Evolutionary conservation across 208 protist species (phyloP), one percentile per base, ranked within the genome.

Genomic region (Naegleria fowleri): DNA sequence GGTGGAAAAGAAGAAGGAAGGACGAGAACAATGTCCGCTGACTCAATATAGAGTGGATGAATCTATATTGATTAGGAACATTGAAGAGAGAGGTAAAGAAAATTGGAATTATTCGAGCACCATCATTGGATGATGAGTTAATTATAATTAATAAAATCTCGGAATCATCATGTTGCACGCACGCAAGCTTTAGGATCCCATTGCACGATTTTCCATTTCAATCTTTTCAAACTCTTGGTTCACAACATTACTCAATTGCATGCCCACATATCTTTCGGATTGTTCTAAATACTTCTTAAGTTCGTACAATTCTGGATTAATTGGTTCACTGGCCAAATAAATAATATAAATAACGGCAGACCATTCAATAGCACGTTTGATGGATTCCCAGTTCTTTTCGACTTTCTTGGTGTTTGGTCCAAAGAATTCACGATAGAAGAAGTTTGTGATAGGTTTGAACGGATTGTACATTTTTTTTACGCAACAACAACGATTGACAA

Each of bases 401-500:
- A 36, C 29, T 36, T 79, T 79, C 29, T 79, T 79, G 16, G 67
- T 79, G 29, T 79, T 79, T 29, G 67, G 29, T 36, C 67, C 29
- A 36, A 79, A 36, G 29, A 79, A 79, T 79, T 79, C 67, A 79
- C 67, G 67, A 7, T 36, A 7, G 25, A 79, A 25, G n/a, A 79
- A 79, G 29, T 79, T 36, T 36, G 9, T 36, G 67, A 79, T 36
- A 7, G 67, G 67, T 79, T 79, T 79, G 0, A 79, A 79, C 36
- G 67, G 67, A 36, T 79, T 79, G 29, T 13, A 79, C 67, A 79
- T 79, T 79, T 79, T 79, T 79, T 79, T 79, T n/a, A n/a, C n/a
- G n/a, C n/a, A n/a, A n/a, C n/a, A n/a, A n/a, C n/a, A n/a, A n/a
- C n/a, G n/a, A n/a, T n/a, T n/a, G n/a, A n/a, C n/a, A n/a, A n/a